Evolutionary conservation across 306 rosid genomes (phyloP).

Genomic region (Aeschynomene evenia): DNA sequence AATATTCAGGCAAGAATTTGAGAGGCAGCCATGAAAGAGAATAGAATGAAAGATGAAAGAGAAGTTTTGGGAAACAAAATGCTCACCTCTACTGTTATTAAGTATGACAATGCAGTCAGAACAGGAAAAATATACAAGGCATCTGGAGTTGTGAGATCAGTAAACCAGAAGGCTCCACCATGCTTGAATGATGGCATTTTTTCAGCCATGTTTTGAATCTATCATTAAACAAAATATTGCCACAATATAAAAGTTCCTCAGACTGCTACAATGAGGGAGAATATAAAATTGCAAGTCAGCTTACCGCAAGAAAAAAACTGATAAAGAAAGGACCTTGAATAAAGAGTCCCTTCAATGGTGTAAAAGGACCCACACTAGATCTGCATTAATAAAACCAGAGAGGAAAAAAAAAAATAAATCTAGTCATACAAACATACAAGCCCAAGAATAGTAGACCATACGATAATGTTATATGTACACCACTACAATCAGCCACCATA

Average conservation of each 20-base stretch:
- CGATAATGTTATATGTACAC: no score
- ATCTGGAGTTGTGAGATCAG: slow-evolving; percentile 88
- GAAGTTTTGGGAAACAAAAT: slow-evolving; percentile 7
- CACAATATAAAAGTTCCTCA: slow-evolving; percentile 23
- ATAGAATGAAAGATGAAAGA: slow-evolving; percentile 11
- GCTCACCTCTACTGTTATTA: slow-evolving; percentile 80
- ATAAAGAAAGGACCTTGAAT: slow-evolving; percentile 78
- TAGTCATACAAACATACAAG: slow-evolving; percentile 29
- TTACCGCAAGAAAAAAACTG: slow-evolving; percentile 90
- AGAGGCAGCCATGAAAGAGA: slow-evolving; percentile 14
- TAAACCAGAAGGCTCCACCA: slow-evolving; percentile 92
- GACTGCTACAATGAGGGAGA: slow-evolving; percentile 15
- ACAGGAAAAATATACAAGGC: slow-evolving; percentile 63
- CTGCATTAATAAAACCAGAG: slow-evolving; percentile 46
- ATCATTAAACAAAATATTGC: slow-evolving; percentile 33
- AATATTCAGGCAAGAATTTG: slow-evolving; percentile 10
- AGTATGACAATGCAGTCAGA: slow-evolving; percentile 75
- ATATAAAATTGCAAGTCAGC: slow-evolving; percentile 31
- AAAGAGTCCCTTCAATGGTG: slow-evolving; percentile 77
- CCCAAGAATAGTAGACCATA: no score
- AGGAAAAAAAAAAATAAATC: slow-evolving; percentile 24
- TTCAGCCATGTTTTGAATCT: slow-evolving; percentile 91
- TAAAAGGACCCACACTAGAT: slow-evolving; percentile 72
- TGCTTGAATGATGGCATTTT: slow-evolving; percentile 82
- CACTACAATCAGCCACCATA: no score